These are phyloP conservation scores for Rhizoctonia solani DNA, from an alignment of 1,284 basidiomycete genomes.

Conservation along the genomic window DNA sequence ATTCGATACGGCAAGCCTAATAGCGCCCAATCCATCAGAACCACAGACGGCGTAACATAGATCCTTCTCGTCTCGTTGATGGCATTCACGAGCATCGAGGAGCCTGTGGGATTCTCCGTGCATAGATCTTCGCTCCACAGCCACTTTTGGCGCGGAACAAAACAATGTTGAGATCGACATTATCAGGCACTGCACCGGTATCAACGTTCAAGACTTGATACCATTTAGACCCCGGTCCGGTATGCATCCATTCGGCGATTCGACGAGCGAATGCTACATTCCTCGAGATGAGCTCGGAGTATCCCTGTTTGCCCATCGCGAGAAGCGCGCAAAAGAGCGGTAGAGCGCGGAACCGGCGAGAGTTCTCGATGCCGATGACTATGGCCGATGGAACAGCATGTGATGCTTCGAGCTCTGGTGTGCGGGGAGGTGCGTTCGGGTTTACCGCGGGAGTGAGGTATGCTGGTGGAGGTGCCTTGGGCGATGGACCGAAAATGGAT, in stretches of 20 bases:
- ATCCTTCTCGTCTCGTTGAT: slow-evolving; percentile 50
- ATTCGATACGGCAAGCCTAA: slow-evolving; percentile 53
- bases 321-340: slow-evolving; percentile 53
- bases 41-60: slow-evolving; percentile 46
- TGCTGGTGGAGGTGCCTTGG: slow-evolving; percentile 46
- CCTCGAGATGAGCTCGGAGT: slow-evolving; percentile 47
- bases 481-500: slow-evolving; percentile 50
- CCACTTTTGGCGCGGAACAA: slow-evolving; percentile 47
- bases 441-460: slow-evolving; percentile 45
- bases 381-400: slow-evolving; percentile 47
- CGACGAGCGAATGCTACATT: slow-evolving; percentile 50
- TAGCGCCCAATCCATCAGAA: slow-evolving; percentile 45
- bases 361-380: slow-evolving; percentile 53
- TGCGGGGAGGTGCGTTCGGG: slow-evolving; percentile 25
- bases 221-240: slow-evolving; percentile 39
- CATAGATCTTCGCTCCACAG: slow-evolving; percentile 41
- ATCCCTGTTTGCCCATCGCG: slow-evolving; percentile 50
- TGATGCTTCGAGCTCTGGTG: slow-evolving; percentile 34
- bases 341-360: slow-evolving; percentile 53
- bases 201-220: slow-evolving; percentile 48
- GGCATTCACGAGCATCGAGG: slow-evolving; percentile 42
- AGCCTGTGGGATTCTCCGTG: slow-evolving; percentile 36
- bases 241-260: slow-evolving; percentile 46
- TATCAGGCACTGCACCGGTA: slow-evolving; percentile 40
- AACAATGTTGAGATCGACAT: slow-evolving; percentile 49